Conservation (phyloP, 768 basidiomycete genomes). For the Agaricus blazei region DNA sequence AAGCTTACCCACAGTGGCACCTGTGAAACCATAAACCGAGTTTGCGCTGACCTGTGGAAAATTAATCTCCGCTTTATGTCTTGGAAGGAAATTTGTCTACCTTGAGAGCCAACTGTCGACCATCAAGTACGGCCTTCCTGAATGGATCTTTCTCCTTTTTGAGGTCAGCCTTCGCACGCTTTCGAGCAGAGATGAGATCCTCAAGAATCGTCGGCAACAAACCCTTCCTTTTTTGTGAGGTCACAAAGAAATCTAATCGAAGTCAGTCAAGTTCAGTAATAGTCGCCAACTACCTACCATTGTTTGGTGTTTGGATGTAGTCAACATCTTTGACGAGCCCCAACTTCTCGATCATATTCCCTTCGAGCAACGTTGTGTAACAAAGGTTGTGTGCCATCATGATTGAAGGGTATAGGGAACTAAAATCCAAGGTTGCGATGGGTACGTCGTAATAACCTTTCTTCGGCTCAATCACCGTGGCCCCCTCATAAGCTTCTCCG, state of each 20-base stretch:
- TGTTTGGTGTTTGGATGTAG: conserved; percentile 94
- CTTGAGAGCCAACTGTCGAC: conserved; percentile 95
- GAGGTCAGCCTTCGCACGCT: conserved; percentile 90
- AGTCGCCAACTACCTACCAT: conserved; percentile 47
- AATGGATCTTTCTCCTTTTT: conserved; percentile 98
- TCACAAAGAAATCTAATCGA: conserved; percentile 77
- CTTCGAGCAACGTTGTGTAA: conserved; percentile 93
- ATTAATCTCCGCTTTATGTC: not conserved
- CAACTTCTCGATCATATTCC: conserved; percentile 69
- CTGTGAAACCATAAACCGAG: conserved; percentile 98
- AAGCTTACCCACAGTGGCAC: conserved; percentile 94
- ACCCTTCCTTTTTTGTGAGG: conserved; percentile 70
- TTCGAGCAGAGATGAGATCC: conserved; percentile 89
- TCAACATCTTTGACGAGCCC: conserved; percentile 79
- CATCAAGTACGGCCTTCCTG: conserved; percentile 94
- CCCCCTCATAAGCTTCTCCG: conserved; percentile 92
- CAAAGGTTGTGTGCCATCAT: conserved; percentile 99
- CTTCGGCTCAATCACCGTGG: conserved; percentile 96
- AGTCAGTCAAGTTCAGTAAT: not conserved
- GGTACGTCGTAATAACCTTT: conserved; percentile 96
- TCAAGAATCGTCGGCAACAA: conserved; percentile 89
- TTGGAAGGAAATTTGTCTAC: conserved; percentile 29
- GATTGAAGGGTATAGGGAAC: conserved; percentile 97
- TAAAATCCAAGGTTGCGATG: conserved; percentile 98
- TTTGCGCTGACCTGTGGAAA: conserved; percentile 87